Base-by-base conservation (phyloP, 148 eudicot genomes). In the Rhododendron williamsianum region DNA sequence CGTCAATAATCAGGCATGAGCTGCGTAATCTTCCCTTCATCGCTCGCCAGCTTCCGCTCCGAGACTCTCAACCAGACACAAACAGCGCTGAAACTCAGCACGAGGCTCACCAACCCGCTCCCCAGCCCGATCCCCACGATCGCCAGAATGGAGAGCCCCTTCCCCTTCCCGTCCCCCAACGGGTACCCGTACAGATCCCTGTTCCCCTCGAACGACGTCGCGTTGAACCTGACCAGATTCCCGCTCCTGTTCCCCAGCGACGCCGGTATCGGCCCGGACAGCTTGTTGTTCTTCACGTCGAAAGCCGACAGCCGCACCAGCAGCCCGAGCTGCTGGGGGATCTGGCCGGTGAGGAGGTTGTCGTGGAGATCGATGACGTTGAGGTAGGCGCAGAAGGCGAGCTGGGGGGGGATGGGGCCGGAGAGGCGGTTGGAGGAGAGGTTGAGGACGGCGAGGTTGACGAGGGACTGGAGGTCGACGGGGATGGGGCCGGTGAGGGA, bases 121-220 rank as follows among this genome's bases (percentile, higher is more conserved):
- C 93, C 95, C 60, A 93, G 84, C 35, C 95, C 95, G 76, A 93
- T 93, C 82, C 92, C 92, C 9, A 93, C 95, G 60, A 93, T 93
- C 2, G 92, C 93, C 83, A 88, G 23, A 0, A 91, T 56, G 1
- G 95, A 90, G 1, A 93, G 7, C 36, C 95, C 93, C 33, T 79
- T 88, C 6, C 33, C 85, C 78, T 83, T 91, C 43, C 87, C 84
- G 2, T 87, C 83, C 27, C 87, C 89, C 18, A 93, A 76, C 0
- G 95, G 94, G 77, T 90, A 93, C 11, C 95, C 95, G 19, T 85
- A 93, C 16, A 93, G 78, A 0, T 88, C 95, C 85, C 86, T 88
- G 49, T 93, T 93, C 85, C 92, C 95, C 58, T 63, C 81, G 60
- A 91, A 93, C 83, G 90, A 90, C 36, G 89, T 83, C 82, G 93